phyloP scores from a whole-genome alignment of 768 basidiomycete species.

The Hericium rajendrae region DNA sequence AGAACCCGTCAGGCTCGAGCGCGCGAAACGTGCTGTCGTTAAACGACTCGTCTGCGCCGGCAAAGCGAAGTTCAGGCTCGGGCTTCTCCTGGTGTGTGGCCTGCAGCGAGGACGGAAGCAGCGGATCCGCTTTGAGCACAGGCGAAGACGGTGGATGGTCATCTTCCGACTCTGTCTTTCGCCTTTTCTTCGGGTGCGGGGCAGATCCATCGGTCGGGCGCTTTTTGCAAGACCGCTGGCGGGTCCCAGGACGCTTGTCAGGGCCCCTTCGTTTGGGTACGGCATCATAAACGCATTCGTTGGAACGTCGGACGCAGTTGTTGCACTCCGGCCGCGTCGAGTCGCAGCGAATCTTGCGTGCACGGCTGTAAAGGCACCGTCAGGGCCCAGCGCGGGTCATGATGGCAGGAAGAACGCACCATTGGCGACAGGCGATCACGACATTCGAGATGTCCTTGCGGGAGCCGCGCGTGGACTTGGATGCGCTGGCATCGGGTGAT shows the following conservation, averaged over 20 bases:
- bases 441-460: constrained; percentile 55
- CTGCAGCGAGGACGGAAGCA: constrained; percentile 4
- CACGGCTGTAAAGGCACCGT: constrained; percentile 41
- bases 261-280: constrained; percentile 78
- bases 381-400: background rate
- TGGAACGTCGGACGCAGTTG: constrained; percentile 72
- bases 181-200: constrained; percentile 23
- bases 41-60: background rate
- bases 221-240: constrained; percentile 81
- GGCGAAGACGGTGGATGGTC: background rate
- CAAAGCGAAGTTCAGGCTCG: background rate
- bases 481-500: constrained; percentile 15
- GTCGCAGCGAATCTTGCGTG: constrained; percentile 81
- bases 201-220: constrained; percentile 46
- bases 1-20: background rate
- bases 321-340: constrained; percentile 73
- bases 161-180: constrained; percentile 17
- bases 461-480: constrained; percentile 21
- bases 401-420: constrained; percentile 40
- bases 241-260: constrained; percentile 78
- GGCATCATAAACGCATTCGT: constrained; percentile 71
- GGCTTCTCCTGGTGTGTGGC: constrained; percentile 1
- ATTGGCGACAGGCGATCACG: constrained; percentile 80
- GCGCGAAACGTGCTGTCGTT: background rate
- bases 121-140: background rate